Base-by-base conservation (phyloP, 805 yeast genomes). In the Groenewaldozyma tartarivorans region DNA sequence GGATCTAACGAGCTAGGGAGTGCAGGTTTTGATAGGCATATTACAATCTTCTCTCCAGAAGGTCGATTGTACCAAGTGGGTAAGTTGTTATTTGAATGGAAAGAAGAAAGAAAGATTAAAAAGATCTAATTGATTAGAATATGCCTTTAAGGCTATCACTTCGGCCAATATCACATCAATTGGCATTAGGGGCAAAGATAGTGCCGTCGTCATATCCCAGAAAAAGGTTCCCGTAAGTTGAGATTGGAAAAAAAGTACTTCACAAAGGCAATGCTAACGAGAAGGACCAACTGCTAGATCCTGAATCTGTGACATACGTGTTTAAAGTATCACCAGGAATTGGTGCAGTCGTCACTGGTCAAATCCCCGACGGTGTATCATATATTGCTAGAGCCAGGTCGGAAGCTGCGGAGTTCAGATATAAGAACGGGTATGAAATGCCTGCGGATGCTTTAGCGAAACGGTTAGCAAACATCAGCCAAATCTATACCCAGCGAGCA, bases 21-120 rank as follows among this genome's bases (percentile, higher is more conserved):
- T 48, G 95, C 97, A n/a, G 98, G 98, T 41, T 92, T 88, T 62
- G 98, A 92, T 68, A 83, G 98, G 71, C 98, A 92, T 63, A 92
- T 92, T 62, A 92, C 98, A 21, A 88, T 92, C 55, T 92, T 92
- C 68, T 90, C 97, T 31, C 98, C 98, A 17, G 98, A 92, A 61
- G 98, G 98, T 35, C 79, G 98, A 64, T 72, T 92, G 47, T 92
- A 82, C 66, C 98, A 92, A 67, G 98, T 90, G 29, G 60, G 60
- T 55, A 43, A 20, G 60, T 41, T 7, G 4, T 20, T 15, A 31
- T 31, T 6, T 31, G 7, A 31, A n/a, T 6, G 15, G 15, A 31
- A 7, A n/a, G 6, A n/a, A 11, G 13, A 31, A 7, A 11, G 7
- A n/a, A 11, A 31, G 7, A 17, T 9, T n/a, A n/a, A 7, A 11